Conservation (phyloP, 1,284 basidiomycete species). For the Malassezia obtusa region DNA sequence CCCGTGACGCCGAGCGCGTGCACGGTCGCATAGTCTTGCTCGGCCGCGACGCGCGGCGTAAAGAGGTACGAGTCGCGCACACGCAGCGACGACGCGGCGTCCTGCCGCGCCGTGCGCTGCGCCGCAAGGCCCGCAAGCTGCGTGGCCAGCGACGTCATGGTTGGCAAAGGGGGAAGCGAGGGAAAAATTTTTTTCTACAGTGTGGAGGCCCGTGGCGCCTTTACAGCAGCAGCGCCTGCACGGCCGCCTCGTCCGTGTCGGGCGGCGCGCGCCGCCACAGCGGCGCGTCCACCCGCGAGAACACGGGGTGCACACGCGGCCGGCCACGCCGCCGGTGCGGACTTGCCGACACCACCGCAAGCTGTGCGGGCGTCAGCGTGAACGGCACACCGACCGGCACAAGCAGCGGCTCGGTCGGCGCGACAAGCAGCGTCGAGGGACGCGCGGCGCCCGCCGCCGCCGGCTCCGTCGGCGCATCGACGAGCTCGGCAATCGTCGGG, state of each 20-base stretch:
- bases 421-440: no score
- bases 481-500: no score
- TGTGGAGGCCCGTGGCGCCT: not conserved
- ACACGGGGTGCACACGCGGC: not conserved
- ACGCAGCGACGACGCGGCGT: constrained; percentile 56
- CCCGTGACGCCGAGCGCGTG: constrained; percentile 73
- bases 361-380: not conserved
- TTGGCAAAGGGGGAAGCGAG: constrained; percentile 50
- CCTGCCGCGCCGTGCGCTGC: constrained; percentile 65
- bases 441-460: no score
- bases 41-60: constrained; percentile 33
- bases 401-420: not conserved
- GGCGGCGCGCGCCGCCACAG: not conserved
- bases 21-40: constrained; percentile 62
- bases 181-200: not conserved
- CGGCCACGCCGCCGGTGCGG: not conserved
- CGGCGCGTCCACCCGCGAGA: not conserved
- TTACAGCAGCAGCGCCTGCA: not conserved
- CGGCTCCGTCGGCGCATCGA: no score
- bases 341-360: not conserved
- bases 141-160: constrained; percentile 64
- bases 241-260: not conserved
- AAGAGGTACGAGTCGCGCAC: constrained; percentile 72
- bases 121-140: constrained; percentile 75
- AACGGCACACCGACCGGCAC: not conserved